Conservation (phyloP, 106 monocot species). For the Dioscorea alata region DNA sequence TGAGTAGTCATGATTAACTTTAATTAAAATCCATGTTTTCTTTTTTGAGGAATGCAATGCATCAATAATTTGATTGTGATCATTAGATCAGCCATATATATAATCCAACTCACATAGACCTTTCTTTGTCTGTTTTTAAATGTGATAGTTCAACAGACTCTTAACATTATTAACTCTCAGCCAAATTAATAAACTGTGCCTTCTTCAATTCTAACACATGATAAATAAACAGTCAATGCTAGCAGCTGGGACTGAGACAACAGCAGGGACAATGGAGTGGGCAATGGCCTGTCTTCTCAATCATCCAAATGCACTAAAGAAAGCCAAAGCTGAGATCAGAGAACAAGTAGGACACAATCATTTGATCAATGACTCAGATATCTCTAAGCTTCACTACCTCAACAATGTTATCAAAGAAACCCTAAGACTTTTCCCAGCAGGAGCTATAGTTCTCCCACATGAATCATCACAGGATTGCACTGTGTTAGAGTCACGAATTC, state of each 20-base stretch:
- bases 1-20: too few species aligned
- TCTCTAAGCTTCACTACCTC: conserved; percentile 8
- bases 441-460: conserved; percentile 6
- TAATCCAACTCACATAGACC: too few species aligned
- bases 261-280: conserved; percentile 11
- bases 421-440: conserved; percentile 1
- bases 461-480: not conserved
- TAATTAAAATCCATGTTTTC: too few species aligned
- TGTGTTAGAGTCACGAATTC: conserved; percentile 4
- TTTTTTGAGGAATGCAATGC: too few species aligned
- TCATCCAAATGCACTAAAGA: conserved; percentile 14
- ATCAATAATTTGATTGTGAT: too few species aligned
- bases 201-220: too few species aligned
- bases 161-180: too few species aligned
- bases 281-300: conserved; percentile 23
- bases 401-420: conserved; percentile 17
- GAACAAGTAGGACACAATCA: not conserved
- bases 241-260: conserved; percentile 11
- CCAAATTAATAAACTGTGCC: too few species aligned
- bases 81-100: too few species aligned
- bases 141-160: too few species aligned
- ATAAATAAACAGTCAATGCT: conserved; percentile 1
- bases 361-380: conserved; percentile 8
- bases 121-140: too few species aligned
- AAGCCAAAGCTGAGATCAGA: conserved; percentile 5